Conservation (phyloP, 768 basidiomycete genomes). For the Suillus sp. region DNA sequence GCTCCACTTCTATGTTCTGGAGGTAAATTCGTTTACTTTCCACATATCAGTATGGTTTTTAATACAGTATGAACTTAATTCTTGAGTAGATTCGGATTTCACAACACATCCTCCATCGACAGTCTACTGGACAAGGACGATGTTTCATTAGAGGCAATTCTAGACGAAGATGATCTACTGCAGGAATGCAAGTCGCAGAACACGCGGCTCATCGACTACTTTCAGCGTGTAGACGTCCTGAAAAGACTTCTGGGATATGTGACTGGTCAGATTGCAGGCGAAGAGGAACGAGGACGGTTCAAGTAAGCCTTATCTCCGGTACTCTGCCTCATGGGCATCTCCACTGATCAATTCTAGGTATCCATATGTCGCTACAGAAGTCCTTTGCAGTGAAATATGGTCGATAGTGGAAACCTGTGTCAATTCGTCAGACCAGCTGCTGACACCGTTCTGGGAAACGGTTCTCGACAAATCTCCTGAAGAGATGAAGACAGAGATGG, state of each 20-base stretch:
- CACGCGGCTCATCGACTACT: constrained; percentile 84
- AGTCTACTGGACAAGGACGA: constrained; percentile 88
- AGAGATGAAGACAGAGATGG: constrained; percentile 84
- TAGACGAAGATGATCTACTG: constrained; percentile 92
- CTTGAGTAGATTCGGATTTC: constrained; percentile 78
- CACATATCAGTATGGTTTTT: constrained; percentile 2
- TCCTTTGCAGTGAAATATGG: constrained; percentile 95
- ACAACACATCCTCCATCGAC: constrained; percentile 89
- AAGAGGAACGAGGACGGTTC: constrained; percentile 77
- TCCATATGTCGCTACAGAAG: constrained; percentile 91
- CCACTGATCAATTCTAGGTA: constrained; percentile 53
- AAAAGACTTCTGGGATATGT: constrained; percentile 83
- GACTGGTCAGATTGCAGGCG: constrained; percentile 81
- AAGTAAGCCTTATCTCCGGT: constrained; percentile 50
- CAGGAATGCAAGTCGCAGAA: constrained; percentile 97
- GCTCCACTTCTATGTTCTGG: constrained; percentile 45
- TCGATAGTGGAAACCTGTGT: constrained; percentile 91
- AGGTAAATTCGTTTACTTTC: constrained; percentile 36
- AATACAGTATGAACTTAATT: constrained; percentile 10
- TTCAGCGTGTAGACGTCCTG: constrained; percentile 79
- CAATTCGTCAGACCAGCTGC: constrained; percentile 65
- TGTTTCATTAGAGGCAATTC: constrained; percentile 84
- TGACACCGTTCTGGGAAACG: constrained; percentile 91
- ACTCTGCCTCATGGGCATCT: constrained; percentile 10
- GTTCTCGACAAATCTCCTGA: constrained; percentile 79